phyloP scores from a whole-genome alignment of 768 basidiomycete genomes.

The Tricholoma terreum region DNA sequence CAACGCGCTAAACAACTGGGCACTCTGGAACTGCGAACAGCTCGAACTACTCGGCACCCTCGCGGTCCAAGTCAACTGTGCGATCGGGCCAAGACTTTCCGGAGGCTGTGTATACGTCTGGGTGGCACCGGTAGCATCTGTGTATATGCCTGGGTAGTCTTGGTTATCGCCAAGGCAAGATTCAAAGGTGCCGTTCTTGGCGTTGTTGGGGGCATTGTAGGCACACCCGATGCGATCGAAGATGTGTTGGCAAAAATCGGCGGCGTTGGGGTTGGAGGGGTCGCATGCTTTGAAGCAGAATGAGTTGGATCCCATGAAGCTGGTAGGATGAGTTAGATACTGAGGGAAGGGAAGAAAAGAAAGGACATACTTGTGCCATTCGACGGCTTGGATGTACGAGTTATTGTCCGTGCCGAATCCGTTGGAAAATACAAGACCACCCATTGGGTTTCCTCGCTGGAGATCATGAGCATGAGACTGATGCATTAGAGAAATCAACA shows the following conservation, averaged over 20 bases:
- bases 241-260: conserved; percentile 64
- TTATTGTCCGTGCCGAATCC: conserved; percentile 43
- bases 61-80: conserved; percentile 37
- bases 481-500: conserved; percentile 9
- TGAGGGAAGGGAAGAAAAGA: not conserved
- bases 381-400: conserved; percentile 50
- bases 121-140: conserved; percentile 31
- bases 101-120: conserved; percentile 41
- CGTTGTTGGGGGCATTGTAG: conserved; percentile 70
- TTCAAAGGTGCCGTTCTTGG: conserved; percentile 57
- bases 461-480: too few species aligned
- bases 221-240: conserved; percentile 72
- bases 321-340: conserved; percentile 19
- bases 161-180: conserved; percentile 66
- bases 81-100: conserved; percentile 35
- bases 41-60: conserved; percentile 35
- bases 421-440: conserved; percentile 65
- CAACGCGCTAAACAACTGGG: conserved; percentile 28
- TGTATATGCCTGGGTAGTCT: conserved; percentile 53
- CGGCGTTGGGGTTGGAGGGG: conserved; percentile 46
- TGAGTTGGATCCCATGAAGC: conserved; percentile 64
- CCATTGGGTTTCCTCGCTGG: conserved; percentile 81
- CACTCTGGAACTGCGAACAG: conserved; percentile 30
- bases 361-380: conserved; percentile 62
- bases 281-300: conserved; percentile 80